Evolutionary conservation across 306 rosid genomes (phyloP).

Genomic region (Quercus suber): DNA sequence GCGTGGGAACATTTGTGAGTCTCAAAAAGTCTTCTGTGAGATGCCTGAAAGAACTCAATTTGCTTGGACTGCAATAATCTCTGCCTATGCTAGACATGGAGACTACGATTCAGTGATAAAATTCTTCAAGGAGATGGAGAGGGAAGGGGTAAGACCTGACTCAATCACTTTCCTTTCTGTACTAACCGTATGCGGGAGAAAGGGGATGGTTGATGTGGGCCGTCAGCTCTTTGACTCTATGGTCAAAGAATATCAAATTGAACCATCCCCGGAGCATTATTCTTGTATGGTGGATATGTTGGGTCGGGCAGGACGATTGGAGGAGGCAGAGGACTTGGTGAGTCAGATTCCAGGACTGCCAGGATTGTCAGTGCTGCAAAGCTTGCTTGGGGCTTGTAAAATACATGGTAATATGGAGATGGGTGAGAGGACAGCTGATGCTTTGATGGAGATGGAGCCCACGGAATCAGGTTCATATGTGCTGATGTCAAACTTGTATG

Average conservation of each 20-base stretch:
- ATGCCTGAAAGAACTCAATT: conserved; percentile 47
- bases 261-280: conserved; percentile 65
- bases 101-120: conserved; percentile 57
- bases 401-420: conserved; percentile 67
- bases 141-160: conserved; percentile 50
- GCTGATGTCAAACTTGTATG: conserved; percentile 71
- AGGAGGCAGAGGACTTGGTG: conserved; percentile 63
- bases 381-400: conserved; percentile 78
- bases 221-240: conserved; percentile 47
- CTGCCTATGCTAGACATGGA: conserved; percentile 75
- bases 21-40: conserved; percentile 61
- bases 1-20: conserved; percentile 66
- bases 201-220: conserved; percentile 76
- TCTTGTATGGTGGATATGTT: conserved; percentile 80
- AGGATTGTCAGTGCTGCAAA: conserved; percentile 66
- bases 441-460: conserved; percentile 66
- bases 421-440: conserved; percentile 54
- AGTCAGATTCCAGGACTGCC: conserved; percentile 61
- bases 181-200: conserved; percentile 69
- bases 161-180: conserved; percentile 45
- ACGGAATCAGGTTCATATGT: conserved; percentile 66
- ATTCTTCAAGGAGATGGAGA: conserved; percentile 61
- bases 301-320: conserved; percentile 65
- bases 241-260: conserved; percentile 55
- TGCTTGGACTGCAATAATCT: conserved; percentile 81